phyloP scores from a whole-genome alignment of 768 basidiomycete species.

The Sporobolomyces pararoseus region DNA sequence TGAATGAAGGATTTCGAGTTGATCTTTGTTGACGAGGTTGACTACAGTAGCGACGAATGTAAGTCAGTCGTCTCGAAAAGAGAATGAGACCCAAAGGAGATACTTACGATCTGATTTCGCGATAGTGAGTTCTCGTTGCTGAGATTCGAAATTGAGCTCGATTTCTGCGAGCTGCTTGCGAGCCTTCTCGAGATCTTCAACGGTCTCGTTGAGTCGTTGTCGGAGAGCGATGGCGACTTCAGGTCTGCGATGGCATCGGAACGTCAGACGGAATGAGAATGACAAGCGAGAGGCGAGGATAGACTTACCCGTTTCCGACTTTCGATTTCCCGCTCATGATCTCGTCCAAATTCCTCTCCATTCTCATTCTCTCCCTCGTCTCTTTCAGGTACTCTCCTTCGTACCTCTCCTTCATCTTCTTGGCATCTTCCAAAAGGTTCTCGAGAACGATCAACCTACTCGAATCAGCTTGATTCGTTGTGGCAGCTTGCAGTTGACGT shows the following conservation, averaged over 20 bases:
- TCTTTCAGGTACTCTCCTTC: constrained; percentile 79
- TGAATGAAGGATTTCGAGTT: constrained; percentile 79
- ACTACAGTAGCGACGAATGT: constrained; percentile 55
- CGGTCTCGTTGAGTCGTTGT: constrained; percentile 78
- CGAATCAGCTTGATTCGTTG: constrained; percentile 68
- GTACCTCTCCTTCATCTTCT: constrained; percentile 80
- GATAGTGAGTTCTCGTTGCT: constrained; percentile 67
- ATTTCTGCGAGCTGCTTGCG: constrained; percentile 67
- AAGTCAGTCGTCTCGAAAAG: background rate
- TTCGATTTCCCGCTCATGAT: constrained; percentile 75
- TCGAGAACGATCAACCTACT: constrained; percentile 68
- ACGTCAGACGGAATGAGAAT: no score
- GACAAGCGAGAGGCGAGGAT: no score
- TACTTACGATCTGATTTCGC: constrained; percentile 78
- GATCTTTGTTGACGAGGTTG: constrained; percentile 85
- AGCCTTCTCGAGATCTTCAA: constrained; percentile 70
- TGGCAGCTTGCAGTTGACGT: constrained; percentile 70
- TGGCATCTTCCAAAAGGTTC: constrained; percentile 85
- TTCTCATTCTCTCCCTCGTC: constrained; percentile 73
- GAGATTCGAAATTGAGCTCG: constrained; percentile 64
- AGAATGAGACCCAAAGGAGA: constrained; percentile 8
- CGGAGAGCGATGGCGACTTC: constrained; percentile 85
- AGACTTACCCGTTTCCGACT: constrained; percentile 68
- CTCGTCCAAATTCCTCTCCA: constrained; percentile 79
- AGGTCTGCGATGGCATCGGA: constrained; percentile 54